phyloP scores from a whole-genome alignment of 78 protist species.

The Dictyostelium purpureum region DNA sequence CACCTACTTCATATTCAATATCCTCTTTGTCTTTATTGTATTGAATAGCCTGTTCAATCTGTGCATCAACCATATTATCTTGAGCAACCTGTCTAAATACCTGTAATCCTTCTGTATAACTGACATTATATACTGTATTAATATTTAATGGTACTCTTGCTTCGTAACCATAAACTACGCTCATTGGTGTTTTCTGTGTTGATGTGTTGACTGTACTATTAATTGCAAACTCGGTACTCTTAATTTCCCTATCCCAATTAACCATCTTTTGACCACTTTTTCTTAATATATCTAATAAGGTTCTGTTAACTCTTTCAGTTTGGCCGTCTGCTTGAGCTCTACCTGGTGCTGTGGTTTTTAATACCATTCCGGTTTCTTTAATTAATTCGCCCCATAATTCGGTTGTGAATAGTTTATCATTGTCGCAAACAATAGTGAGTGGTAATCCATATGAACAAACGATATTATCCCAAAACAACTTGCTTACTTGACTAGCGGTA shows the following conservation, averaged over 20 bases:
- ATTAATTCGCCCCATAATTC: too few relatives aligned
- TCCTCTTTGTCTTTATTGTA: background rate
- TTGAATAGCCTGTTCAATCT: background rate
- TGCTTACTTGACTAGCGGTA: background rate
- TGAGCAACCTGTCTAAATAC: background rate
- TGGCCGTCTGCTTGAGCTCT: too few relatives aligned
- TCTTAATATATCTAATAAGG: too few relatives aligned
- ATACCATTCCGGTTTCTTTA: too few relatives aligned
- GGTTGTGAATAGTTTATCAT: slow-evolving; percentile 4
- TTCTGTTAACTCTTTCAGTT: too few relatives aligned
- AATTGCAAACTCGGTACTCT: background rate
- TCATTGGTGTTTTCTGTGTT: background rate
- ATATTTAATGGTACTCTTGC: slow-evolving; percentile 10
- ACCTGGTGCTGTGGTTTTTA: too few relatives aligned
- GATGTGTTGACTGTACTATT: background rate
- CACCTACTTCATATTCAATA: background rate
- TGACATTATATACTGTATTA: background rate
- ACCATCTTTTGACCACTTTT: too few relatives aligned
- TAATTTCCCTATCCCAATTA: too few relatives aligned
- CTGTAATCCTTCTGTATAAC: background rate
- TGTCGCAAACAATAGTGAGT: background rate
- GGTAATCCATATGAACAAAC: slow-evolving; percentile 4
- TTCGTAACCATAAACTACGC: background rate
- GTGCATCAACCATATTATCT: slow-evolving; percentile 8
- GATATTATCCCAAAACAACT: background rate